These are phyloP conservation scores for Amyloporia xantha DNA, from an alignment of 768 basidiomycete genomes.

Conservation along the genomic window DNA sequence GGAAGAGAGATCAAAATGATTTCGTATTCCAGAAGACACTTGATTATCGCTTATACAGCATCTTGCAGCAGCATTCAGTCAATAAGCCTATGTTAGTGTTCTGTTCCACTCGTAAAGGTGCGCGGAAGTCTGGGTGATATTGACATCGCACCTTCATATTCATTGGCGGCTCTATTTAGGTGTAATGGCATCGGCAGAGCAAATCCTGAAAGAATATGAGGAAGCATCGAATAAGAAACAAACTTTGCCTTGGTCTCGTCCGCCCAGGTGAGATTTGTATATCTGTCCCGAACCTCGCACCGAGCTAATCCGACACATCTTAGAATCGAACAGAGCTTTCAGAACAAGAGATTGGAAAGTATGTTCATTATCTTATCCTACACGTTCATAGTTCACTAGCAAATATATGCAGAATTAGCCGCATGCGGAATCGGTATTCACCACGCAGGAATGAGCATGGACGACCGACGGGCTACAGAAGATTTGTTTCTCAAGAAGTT, in stretches of 20 bases:
- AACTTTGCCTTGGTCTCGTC: constrained; percentile 62
- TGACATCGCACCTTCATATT: not conserved
- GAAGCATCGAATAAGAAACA: constrained; percentile 43
- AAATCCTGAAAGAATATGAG: constrained; percentile 66
- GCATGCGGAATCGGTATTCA: constrained; percentile 79
- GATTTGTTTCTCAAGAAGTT: constrained; percentile 58
- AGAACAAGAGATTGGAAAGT: constrained; percentile 65
- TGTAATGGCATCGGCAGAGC: constrained; percentile 60
- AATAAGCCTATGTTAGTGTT: constrained; percentile 89
- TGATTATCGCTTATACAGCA: constrained; percentile 63
- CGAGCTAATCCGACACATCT: no score
- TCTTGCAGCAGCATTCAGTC: constrained; percentile 66
- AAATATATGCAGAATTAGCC: constrained; percentile 46
- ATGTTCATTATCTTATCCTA: constrained; percentile 12
- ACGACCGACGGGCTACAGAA: constrained; percentile 73
- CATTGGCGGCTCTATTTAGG: no score
- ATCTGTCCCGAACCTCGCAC: no score
- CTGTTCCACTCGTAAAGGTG: constrained; percentile 82
- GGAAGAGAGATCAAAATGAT: constrained; percentile 62
- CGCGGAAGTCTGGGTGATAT: no score
- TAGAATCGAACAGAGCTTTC: constrained; percentile 52
- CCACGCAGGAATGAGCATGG: constrained; percentile 76
- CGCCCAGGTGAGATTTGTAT: constrained; percentile 49
- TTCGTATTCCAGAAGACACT: constrained; percentile 68
- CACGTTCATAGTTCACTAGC: not conserved